A percentile compares a stretch with the other conserved stretches of the same genome.
phyloP scores from a whole-genome alignment of 75 land plant genomes.

The Sequoia sempervirens region DNA sequence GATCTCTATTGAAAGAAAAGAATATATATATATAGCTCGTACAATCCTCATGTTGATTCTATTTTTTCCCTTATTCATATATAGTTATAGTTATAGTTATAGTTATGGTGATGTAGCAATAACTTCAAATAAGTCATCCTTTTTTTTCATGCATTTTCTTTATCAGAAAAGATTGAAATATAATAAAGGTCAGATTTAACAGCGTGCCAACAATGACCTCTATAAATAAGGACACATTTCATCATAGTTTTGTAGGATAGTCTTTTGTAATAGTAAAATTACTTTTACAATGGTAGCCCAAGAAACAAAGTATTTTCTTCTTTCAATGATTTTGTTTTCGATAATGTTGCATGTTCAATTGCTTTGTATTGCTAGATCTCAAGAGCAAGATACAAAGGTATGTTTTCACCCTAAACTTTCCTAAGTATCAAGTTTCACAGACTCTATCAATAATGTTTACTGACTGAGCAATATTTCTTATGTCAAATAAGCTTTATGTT shows the following conservation, averaged over 20 bases:
- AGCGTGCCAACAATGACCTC: background rate
- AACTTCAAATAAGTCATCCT: too few relatives aligned
- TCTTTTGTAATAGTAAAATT: background rate
- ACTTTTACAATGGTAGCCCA: background rate
- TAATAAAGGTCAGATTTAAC: background rate
- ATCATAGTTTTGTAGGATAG: background rate
- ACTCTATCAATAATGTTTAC: background rate
- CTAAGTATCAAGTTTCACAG: background rate
- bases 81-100: too few relatives aligned
- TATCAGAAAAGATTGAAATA: background rate
- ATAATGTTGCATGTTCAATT: background rate
- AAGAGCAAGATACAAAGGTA: conserved; percentile 4
- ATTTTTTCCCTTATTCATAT: too few relatives aligned
- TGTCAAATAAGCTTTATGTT: background rate
- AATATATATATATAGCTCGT: too few relatives aligned
- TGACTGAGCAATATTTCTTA: background rate
- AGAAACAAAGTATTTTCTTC: background rate
- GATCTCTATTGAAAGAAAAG: too few relatives aligned
- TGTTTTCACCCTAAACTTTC: background rate
- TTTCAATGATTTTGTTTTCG: background rate
- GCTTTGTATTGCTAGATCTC: background rate
- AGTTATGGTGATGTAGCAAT: too few relatives aligned
- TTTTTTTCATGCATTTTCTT: too few relatives aligned
- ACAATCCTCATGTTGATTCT: too few relatives aligned
- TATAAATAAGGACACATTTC: background rate